phyloP scores from a whole-genome alignment of 2,329 filamentous ascomycete genomes.

The Penicillium sp. region DNA sequence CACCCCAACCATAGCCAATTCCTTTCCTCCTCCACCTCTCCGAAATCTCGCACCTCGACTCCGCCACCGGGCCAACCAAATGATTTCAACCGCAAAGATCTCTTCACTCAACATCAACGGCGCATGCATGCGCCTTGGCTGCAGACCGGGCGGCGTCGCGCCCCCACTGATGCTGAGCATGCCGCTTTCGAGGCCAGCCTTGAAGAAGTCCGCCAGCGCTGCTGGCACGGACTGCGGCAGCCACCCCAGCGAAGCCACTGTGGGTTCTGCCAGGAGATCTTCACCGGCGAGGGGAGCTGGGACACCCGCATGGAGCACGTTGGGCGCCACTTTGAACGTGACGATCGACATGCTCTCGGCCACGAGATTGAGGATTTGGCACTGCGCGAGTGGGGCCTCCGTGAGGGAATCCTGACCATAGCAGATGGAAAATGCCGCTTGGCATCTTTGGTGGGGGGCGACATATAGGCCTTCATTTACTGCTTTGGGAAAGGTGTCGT shows the following conservation, averaged over 20 bases:
- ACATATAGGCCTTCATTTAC: slow-evolving; percentile 1
- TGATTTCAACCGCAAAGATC: slow-evolving; percentile 85
- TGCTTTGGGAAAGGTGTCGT: not conserved
- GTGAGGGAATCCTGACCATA: slow-evolving; percentile 29
- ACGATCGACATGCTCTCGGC: slow-evolving; percentile 33
- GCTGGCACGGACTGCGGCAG: slow-evolving; percentile 55
- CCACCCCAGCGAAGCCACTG: slow-evolving; percentile 59
- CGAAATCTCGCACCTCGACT: slow-evolving; percentile 18
- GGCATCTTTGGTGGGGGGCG: slow-evolving; percentile 13
- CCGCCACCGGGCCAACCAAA: slow-evolving; percentile 43
- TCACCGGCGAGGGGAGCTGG: slow-evolving; percentile 63
- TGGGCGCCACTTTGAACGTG: slow-evolving; percentile 67
- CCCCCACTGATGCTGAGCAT: slow-evolving; percentile 28
- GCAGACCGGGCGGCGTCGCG: slow-evolving; percentile 40
- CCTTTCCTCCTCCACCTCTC: slow-evolving; percentile 2
- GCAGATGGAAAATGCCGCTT: slow-evolving; percentile 21
- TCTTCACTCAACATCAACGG: slow-evolving; percentile 81
- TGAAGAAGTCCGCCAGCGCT: slow-evolving; percentile 52
- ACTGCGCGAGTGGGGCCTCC: slow-evolving; percentile 37
- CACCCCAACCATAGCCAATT: slow-evolving; percentile 13
- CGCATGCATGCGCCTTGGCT: slow-evolving; percentile 69
- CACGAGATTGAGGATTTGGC: slow-evolving; percentile 39
- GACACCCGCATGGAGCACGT: slow-evolving; percentile 83
- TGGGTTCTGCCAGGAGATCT: slow-evolving; percentile 53
- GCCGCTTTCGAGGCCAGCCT: slow-evolving; percentile 49